phyloP scores from a whole-genome alignment of 177 flowering plant genomes.

The Vitis hybrid region DNA sequence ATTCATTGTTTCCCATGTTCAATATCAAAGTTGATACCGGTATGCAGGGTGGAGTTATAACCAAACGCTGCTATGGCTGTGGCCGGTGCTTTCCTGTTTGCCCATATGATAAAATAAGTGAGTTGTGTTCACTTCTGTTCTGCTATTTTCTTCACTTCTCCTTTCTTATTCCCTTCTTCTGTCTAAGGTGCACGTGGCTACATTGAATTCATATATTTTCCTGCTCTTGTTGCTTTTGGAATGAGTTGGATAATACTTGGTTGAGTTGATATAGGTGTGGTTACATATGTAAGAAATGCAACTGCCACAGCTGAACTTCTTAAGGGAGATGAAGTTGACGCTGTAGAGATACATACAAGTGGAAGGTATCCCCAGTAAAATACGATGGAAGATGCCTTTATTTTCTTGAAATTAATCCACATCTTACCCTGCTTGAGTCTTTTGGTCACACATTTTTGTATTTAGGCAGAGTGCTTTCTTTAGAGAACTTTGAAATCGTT shows the following conservation, averaged over 20 bases:
- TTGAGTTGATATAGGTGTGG: constrained; percentile 38
- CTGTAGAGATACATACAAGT: constrained; percentile 81
- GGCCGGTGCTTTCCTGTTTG: constrained; percentile 83
- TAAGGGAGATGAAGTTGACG: constrained; percentile 62
- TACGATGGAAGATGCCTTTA: neutral
- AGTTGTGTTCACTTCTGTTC: constrained; percentile 7
- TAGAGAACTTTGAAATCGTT: constrained; percentile 54
- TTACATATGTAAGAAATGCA: constrained; percentile 63
- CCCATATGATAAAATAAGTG: constrained; percentile 85
- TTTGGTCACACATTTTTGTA: constrained; percentile 8
- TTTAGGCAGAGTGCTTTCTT: constrained; percentile 47
- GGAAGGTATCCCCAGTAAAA: constrained; percentile 49
- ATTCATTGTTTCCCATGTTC: neutral
- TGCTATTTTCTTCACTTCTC: neutral
- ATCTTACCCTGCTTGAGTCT: neutral
- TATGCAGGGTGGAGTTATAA: constrained; percentile 64
- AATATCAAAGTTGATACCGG: neutral
- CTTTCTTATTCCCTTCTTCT: too few species aligned
- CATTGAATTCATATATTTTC: neutral
- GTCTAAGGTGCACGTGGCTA: too few species aligned
- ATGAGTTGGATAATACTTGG: neutral
- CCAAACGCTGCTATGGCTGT: constrained; percentile 89
- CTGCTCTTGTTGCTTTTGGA: neutral
- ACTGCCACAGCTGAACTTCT: constrained; percentile 60
- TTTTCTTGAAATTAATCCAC: neutral